Base-by-base conservation (phyloP, 805 yeast species). In the Hermanozyma aechmeae region DNA sequence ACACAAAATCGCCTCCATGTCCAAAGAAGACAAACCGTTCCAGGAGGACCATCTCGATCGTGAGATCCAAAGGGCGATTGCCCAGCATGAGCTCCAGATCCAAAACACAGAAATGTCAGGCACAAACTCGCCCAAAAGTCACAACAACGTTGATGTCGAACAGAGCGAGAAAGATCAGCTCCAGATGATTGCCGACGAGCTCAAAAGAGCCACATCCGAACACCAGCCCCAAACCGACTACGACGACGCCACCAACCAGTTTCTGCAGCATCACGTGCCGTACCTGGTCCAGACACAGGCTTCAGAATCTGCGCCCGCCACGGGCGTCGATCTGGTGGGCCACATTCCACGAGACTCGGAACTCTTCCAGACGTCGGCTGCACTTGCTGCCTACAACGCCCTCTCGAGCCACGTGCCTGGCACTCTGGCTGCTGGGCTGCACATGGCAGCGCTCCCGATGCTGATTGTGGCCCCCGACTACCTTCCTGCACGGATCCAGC, bases 401-500 rank as follows among this genome's bases (percentile, higher is more conserved):
- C 42, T 63, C 19, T 50, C 64, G 3, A 50, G 53, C 32, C 65
- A 58, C 32, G 34, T 50, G 21, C 65, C 68, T n/a, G n/a, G n/a
- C n/a, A n/a, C 21, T 11, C 21, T 18, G 21, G 10, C 21, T 18
- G 21, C 11, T 8, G 21, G 21, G 21, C 75, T 76, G 0, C 80
- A 76, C 42, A 47, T 76, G 23, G 71, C 78, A 0, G 76, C 80
- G 2, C 53, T 77, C 22, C 82, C 83, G 2, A 50, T 77, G 29
- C 66, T 74, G 3, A 47, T 76, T 4, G 62, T 71, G 2, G 76
- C 81, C 2, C 73, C 79, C 8, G 69, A 63, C 24, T 57, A 65
- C 37, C 51, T 73, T 15, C 74, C 79, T 1, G 68, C 75, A 14
- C 68, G 82, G 42, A 67, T 76, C 13, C 85, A 79, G 45, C 58